A percentile compares a stretch with the other conserved stretches of the same genome.
Conservation (phyloP, 129 eudicot species). For the Saussurea involucrata region DNA sequence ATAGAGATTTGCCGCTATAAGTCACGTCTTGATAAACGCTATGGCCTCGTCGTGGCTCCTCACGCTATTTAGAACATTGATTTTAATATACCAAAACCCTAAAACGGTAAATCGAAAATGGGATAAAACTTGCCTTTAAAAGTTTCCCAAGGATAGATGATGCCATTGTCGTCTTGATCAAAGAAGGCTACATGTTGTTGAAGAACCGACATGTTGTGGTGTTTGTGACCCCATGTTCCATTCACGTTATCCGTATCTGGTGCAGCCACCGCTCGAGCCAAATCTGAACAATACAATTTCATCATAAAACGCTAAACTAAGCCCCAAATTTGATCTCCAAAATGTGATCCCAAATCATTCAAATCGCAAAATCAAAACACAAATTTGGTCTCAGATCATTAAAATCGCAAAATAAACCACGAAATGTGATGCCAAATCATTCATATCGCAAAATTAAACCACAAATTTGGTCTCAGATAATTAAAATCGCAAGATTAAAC, state of each 20-base stretch:
- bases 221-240: constrained; percentile 58
- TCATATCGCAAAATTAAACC: background rate
- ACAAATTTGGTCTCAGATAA: background rate
- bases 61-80: no score
- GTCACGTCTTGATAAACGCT: no score
- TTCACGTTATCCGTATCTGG: constrained; percentile 50
- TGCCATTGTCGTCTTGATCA: constrained; percentile 51
- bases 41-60: no score
- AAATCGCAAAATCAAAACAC: background rate
- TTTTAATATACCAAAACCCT: no score
- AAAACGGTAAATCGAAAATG: background rate
- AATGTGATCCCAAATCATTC: background rate
- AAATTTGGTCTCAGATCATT: no score
- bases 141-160: constrained; percentile 53
- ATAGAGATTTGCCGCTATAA: no score
- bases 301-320: background rate
- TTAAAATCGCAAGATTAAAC: no score
- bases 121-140: constrained; percentile 29
- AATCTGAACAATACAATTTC: constrained; percentile 20
- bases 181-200: constrained; percentile 61
- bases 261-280: constrained; percentile 58
- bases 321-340: no score
- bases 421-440: background rate
- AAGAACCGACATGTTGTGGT: constrained; percentile 47
- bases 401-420: background rate